Percentiles rank a stretch among this genome's conserved stretches.
These are phyloP conservation scores for Tardiomyces blankii DNA, from an alignment of 1,139 yeast species.

Conservation along the genomic window DNA sequence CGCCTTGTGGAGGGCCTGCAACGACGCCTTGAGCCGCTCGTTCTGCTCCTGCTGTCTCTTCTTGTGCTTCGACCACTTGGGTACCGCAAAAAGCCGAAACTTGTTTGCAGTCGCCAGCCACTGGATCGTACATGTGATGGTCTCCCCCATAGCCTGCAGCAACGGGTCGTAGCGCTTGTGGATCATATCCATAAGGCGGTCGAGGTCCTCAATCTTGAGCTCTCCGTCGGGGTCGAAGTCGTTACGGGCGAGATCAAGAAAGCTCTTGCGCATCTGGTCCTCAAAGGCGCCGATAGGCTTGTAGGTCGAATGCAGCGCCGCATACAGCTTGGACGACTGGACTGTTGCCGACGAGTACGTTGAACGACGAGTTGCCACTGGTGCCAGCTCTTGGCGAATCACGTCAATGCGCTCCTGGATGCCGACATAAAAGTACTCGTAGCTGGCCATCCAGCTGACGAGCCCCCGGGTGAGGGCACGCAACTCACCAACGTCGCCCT, in stretches of 20 bases:
- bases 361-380: slow-evolving; percentile 4
- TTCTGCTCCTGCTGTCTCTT: slow-evolving; percentile 3
- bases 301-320: slow-evolving; percentile 9
- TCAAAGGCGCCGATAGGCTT: slow-evolving; percentile 12
- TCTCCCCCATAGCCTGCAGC: background rate
- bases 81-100: slow-evolving; percentile 7
- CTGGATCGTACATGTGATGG: background rate
- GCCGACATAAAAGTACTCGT: slow-evolving; percentile 10
- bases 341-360: slow-evolving; percentile 5
- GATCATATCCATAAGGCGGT: background rate
- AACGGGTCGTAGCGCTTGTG: background rate
- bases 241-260: background rate
- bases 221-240: background rate
- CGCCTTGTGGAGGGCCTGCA: slow-evolving; percentile 2
- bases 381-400: slow-evolving; percentile 1
- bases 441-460: slow-evolving; percentile 7
- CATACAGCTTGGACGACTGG: slow-evolving; percentile 8
- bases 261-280: background rate
- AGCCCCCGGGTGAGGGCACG: slow-evolving; percentile 7
- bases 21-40: no score
- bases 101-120: slow-evolving; percentile 8
- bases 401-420: slow-evolving; percentile 10
- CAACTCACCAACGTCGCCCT: slow-evolving; percentile 13
- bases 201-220: slow-evolving; percentile 1
- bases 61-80: slow-evolving; percentile 3